These are phyloP conservation scores for Yamadazyma endophytica DNA, from an alignment of 805 yeast genomes.

Conservation along the genomic window DNA sequence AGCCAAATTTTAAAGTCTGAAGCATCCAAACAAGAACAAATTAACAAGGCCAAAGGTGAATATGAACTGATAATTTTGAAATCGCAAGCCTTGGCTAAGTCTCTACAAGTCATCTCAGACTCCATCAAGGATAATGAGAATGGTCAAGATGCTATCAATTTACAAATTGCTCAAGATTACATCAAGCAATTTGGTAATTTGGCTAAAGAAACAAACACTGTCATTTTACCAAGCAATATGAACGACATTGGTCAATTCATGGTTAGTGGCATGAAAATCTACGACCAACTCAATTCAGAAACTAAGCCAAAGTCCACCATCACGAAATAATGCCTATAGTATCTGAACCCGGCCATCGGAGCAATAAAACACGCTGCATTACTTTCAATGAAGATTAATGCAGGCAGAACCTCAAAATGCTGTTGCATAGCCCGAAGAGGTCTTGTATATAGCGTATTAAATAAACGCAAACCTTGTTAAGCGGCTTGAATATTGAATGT, in stretches of 20 bases:
- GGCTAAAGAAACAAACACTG: slow-evolving; percentile 77
- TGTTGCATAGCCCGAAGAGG: too few relatives aligned
- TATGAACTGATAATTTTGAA: slow-evolving; percentile 62
- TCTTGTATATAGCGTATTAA: too few relatives aligned
- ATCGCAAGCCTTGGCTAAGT: slow-evolving; percentile 71
- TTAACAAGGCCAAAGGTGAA: slow-evolving; percentile 71
- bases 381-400: too few relatives aligned
- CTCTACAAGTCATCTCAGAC: slow-evolving; percentile 58
- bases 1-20: slow-evolving; percentile 73
- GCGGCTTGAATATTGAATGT: too few relatives aligned
- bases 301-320: too few relatives aligned
- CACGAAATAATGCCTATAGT: slow-evolving; percentile 2
- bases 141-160: slow-evolving; percentile 70
- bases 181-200: slow-evolving; percentile 76
- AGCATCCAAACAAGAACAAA: slow-evolving; percentile 56
- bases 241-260: slow-evolving; percentile 72
- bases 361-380: background rate
- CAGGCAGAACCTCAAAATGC: too few relatives aligned
- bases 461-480: too few relatives aligned
- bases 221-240: slow-evolving; percentile 71
- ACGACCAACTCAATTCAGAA: slow-evolving; percentile 34
- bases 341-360: background rate
- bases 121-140: slow-evolving; percentile 68
- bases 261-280: slow-evolving; percentile 74
- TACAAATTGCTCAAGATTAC: slow-evolving; percentile 80